Conservation (phyloP, 2,329 filamentous ascomycete genomes). For the Chalara sp. region DNA sequence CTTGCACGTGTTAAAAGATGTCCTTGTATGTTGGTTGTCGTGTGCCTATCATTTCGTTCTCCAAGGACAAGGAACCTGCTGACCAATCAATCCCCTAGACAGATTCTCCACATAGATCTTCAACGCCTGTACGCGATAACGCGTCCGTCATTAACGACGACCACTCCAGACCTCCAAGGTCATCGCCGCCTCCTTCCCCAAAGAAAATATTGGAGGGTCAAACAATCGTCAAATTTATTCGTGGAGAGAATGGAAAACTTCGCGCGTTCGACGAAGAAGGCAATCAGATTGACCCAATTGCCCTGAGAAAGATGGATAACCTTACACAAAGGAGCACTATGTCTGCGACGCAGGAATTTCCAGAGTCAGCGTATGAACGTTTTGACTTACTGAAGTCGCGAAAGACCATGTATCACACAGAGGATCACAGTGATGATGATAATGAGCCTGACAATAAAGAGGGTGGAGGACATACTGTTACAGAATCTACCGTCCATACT, state of each 20-base stretch:
- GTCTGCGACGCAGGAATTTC: slow-evolving; percentile 24
- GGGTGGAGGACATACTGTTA: slow-evolving; percentile 10
- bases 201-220: no score
- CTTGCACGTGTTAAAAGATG: background rate
- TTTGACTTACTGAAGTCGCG: slow-evolving; percentile 7
- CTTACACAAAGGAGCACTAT: slow-evolving; percentile 17
- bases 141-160: background rate
- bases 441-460: background rate
- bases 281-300: no score
- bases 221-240: no score
- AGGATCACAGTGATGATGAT: background rate
- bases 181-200: background rate
- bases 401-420: background rate
- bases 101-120: background rate
- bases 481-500: slow-evolving; percentile 20
- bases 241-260: no score
- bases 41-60: background rate
- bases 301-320: no score
- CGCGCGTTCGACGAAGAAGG: no score
- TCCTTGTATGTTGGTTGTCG: background rate
- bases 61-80: background rate
- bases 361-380: slow-evolving; percentile 20
- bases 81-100: background rate
- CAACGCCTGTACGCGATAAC: background rate
- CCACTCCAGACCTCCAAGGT: background rate